A percentile compares a stretch with the other conserved stretches of the same genome.
Conservation (phyloP, 768 basidiomycete species). For the Lentinula sp. region DNA sequence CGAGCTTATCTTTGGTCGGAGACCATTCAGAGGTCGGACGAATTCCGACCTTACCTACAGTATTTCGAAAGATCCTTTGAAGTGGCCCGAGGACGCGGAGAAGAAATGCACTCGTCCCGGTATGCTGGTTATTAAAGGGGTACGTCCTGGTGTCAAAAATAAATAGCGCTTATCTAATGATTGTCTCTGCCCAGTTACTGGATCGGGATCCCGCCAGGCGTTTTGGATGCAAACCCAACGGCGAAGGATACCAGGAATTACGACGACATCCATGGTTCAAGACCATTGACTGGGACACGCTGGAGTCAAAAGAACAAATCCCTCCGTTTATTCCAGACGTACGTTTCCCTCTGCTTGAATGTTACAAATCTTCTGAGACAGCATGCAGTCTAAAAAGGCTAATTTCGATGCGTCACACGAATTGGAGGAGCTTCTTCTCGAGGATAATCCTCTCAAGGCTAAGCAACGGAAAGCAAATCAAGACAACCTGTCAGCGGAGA, state of each 20-base stretch:
- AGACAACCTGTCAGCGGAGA: constrained; percentile 84
- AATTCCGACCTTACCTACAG: constrained; percentile 91
- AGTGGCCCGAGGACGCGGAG: constrained; percentile 88
- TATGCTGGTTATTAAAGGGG: constrained; percentile 73
- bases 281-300: constrained; percentile 81
- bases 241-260: constrained; percentile 77
- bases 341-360: constrained; percentile 20
- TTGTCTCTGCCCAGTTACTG: constrained; percentile 51
- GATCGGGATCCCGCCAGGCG: constrained; percentile 81
- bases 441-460: constrained; percentile 96
- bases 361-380: constrained; percentile 6
- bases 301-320: constrained; percentile 67
- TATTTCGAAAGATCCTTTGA: constrained; percentile 80
- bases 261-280: constrained; percentile 83
- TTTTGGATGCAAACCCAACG: constrained; percentile 74
- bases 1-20: constrained; percentile 85
- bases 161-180: constrained; percentile 5
- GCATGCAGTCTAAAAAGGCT: constrained; percentile 85
- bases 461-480: constrained; percentile 87
- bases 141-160: constrained; percentile 32
- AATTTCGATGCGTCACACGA: constrained; percentile 99
- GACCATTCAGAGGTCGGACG: constrained; percentile 90
- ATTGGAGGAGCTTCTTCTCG: constrained; percentile 89
- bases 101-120: constrained; percentile 72
- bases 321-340: constrained; percentile 92